These are phyloP conservation scores for Nigrospora sphaerica DNA, from an alignment of 2,329 filamentous ascomycete species.

Conservation along the genomic window DNA sequence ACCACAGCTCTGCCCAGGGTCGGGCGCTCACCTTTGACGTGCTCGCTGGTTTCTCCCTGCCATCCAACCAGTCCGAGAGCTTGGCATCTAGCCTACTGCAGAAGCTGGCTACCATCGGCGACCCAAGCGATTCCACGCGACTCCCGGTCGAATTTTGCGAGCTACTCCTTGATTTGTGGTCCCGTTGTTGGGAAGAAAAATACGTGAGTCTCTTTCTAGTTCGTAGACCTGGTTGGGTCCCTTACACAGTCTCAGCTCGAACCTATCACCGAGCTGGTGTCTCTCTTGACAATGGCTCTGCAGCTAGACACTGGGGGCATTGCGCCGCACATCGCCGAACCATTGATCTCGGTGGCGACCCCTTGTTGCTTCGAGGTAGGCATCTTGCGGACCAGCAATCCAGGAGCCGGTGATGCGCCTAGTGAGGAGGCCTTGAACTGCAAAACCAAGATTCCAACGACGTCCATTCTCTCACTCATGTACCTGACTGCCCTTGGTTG, in stretches of 20 bases:
- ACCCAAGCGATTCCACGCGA: slow-evolving; percentile 38
- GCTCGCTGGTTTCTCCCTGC: slow-evolving; percentile 57
- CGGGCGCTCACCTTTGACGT: slow-evolving; percentile 61
- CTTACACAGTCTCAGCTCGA: slow-evolving; percentile 28
- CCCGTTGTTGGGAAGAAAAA: slow-evolving; percentile 56
- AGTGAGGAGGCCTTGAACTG: slow-evolving; percentile 36
- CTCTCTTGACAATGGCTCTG: slow-evolving; percentile 18
- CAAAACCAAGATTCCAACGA: slow-evolving; percentile 51
- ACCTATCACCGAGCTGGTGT: slow-evolving; percentile 59
- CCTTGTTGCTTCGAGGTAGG: slow-evolving; percentile 54
- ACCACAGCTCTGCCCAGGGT: slow-evolving; percentile 48
- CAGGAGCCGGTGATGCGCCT: slow-evolving; percentile 39
- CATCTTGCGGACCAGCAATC: slow-evolving; percentile 45
- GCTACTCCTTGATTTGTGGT: slow-evolving; percentile 61
- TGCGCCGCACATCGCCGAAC: slow-evolving; percentile 50
- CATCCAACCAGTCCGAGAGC: slow-evolving; percentile 53
- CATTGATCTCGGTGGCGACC: slow-evolving; percentile 47
- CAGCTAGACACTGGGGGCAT: slow-evolving; percentile 32
- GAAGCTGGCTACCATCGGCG: slow-evolving; percentile 52
- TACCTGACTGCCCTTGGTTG: slow-evolving; percentile 56
- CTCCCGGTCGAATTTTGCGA: slow-evolving; percentile 59
- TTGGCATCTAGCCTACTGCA: slow-evolving; percentile 64
- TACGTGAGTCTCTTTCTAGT: slow-evolving; percentile 18
- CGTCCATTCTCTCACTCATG: slow-evolving; percentile 59
- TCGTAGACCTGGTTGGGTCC: not conserved